These are phyloP conservation scores for Globisporangium splendens DNA, from an alignment of 352 stramenopile species.

Conservation along the genomic window DNA sequence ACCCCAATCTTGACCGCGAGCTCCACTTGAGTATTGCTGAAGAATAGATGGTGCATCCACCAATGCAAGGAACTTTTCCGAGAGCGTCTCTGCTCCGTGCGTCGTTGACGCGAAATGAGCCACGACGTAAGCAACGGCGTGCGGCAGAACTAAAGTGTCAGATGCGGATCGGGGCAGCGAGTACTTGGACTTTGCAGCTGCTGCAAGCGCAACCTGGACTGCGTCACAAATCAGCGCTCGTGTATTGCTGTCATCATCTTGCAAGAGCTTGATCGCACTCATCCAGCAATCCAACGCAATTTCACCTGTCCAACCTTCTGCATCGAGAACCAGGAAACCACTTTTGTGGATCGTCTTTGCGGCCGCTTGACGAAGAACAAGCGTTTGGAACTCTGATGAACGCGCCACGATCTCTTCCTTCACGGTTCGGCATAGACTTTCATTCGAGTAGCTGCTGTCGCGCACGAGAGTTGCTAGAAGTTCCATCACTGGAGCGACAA, in stretches of 20 bases:
- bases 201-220: constrained; percentile 30
- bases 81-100: constrained; percentile 25
- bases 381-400: constrained; percentile 46
- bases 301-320: constrained; percentile 12
- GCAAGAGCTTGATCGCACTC: constrained; percentile 52
- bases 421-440: constrained; percentile 12
- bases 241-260: constrained; percentile 59
- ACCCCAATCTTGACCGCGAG: constrained; percentile 42
- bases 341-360: constrained; percentile 50
- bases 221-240: constrained; percentile 28
- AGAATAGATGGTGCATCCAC: constrained; percentile 42
- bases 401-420: constrained; percentile 42
- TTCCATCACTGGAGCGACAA: constrained; percentile 52
- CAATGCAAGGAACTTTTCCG: constrained; percentile 28
- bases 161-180: constrained; percentile 20
- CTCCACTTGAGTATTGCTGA: constrained; percentile 32
- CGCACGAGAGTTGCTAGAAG: constrained; percentile 47
- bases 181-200: not conserved
- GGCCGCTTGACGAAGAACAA: constrained; percentile 55
- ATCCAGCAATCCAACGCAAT: constrained; percentile 53
- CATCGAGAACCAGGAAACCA: constrained; percentile 25
- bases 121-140: constrained; percentile 47
- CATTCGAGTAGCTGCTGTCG: constrained; percentile 2
- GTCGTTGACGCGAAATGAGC: constrained; percentile 25
- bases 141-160: constrained; percentile 55